phyloP scores from a whole-genome alignment of 805 yeast species.

The Saccharomyces kudriavzevii region DNA sequence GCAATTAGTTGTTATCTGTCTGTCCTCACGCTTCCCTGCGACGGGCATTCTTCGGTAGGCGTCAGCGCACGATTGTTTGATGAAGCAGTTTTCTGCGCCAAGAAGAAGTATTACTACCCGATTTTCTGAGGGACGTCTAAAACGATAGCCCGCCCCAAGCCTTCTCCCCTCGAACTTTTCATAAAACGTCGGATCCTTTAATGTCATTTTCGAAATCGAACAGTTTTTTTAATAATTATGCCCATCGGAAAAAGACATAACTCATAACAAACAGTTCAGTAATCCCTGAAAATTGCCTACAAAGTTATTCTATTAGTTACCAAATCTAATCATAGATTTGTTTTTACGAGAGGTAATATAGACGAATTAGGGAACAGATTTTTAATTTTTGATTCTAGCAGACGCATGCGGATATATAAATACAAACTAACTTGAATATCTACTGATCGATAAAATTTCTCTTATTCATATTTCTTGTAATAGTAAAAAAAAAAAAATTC shows the following conservation, averaged over 20 bases:
- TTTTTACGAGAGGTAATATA: not conserved
- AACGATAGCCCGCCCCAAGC: not conserved
- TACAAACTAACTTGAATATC: not conserved
- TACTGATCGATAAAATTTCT: not conserved
- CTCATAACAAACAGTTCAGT: not conserved
- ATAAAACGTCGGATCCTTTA: not conserved
- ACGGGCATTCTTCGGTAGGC: not conserved
- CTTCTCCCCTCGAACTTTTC: not conserved
- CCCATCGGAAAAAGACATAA: not conserved
- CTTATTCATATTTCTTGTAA: not conserved
- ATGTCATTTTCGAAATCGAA: not conserved
- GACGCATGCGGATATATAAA: not conserved
- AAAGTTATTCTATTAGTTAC: not conserved
- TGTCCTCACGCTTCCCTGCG: not conserved
- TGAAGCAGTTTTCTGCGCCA: not conserved
- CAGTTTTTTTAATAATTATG: not conserved
- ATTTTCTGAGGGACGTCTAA: not conserved
- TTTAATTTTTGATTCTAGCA: not conserved
- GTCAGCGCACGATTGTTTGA: not conserved
- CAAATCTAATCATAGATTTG: not conserved
- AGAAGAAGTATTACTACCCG: not conserved
- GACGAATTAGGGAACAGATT: not conserved
- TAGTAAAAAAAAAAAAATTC: not conserved
- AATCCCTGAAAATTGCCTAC: not conserved
- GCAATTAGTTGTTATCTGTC: no score